A percentile compares a stretch with the other conserved stretches of the same genome.
Conservation (phyloP, 306 rosid species). For the cucumber (Cucumis sativus) region Cucumber_9930_V3 NC_026661.2:22017501-22018000, state of each 20-base stretch:
- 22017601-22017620: slow-evolving; percentile 12
- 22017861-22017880: slow-evolving; percentile 24
- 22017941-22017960: slow-evolving; percentile 19
- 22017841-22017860: slow-evolving; percentile 55
- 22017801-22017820: slow-evolving; percentile 22
- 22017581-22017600: slow-evolving; percentile 1
- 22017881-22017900: slow-evolving; percentile 21
- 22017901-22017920: slow-evolving; percentile 25
- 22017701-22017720: neutral
- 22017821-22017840: slow-evolving; percentile 31
- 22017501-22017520: neutral
- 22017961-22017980: slow-evolving; percentile 69
- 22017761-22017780: neutral
- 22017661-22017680: neutral
- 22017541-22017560: neutral
- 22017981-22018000: slow-evolving; percentile 76
- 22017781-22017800: slow-evolving; percentile 39
- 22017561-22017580: neutral
- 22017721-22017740: neutral
- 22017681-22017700: slow-evolving; percentile 6
- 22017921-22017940: slow-evolving; percentile 30
- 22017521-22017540: slow-evolving; percentile 1
- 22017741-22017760: slow-evolving; percentile 1
- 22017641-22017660: neutral
- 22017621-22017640: neutral